phyloP scores from a whole-genome alignment of 2,329 filamentous ascomycete species.

The Clathrospora elynae region DNA sequence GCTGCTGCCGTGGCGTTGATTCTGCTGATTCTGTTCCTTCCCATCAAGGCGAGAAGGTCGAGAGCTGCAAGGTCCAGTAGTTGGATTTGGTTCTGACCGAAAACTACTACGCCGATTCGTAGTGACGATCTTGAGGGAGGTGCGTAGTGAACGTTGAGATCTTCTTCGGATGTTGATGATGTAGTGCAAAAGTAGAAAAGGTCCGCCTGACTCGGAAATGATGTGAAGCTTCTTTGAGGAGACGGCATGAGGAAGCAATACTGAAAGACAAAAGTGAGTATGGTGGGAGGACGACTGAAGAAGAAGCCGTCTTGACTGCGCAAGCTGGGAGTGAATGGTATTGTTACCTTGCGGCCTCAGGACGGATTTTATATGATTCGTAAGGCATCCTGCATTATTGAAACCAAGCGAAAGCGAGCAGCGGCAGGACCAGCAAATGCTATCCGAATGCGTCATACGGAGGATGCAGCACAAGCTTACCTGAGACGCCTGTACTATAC shows the following conservation, averaged over 20 bases:
- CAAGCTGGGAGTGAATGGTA: conserved; percentile 12
- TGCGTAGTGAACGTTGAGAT: conserved; percentile 40
- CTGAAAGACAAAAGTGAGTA: conserved; percentile 3
- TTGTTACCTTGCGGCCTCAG: conserved; percentile 23
- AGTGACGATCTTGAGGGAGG: conserved; percentile 44
- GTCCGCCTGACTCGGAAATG: conserved; percentile 44
- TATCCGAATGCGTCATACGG: conserved; percentile 31
- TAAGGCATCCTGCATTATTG: conserved; percentile 16
- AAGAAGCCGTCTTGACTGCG: background rate
- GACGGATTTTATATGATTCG: conserved; percentile 32
- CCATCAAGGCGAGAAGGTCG: conserved; percentile 42
- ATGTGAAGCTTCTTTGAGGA: conserved; percentile 39
- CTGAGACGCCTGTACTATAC: conserved; percentile 27
- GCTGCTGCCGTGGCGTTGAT: conserved; percentile 30
- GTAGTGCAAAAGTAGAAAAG: conserved; percentile 47
- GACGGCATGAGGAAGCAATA: conserved; percentile 38
- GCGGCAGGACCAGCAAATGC: conserved; percentile 16
- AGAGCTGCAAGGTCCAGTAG: conserved; percentile 42
- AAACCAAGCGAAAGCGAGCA: conserved; percentile 13
- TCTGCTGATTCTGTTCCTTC: conserved; percentile 35
- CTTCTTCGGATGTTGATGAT: conserved; percentile 41
- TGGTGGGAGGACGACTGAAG: background rate
- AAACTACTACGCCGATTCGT: conserved; percentile 40
- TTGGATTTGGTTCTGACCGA: conserved; percentile 39
- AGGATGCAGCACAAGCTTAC: conserved; percentile 33